These are phyloP conservation scores for Cicer yamashitae DNA, from an alignment of 306 rosid genomes.

Conservation along the genomic window DNA sequence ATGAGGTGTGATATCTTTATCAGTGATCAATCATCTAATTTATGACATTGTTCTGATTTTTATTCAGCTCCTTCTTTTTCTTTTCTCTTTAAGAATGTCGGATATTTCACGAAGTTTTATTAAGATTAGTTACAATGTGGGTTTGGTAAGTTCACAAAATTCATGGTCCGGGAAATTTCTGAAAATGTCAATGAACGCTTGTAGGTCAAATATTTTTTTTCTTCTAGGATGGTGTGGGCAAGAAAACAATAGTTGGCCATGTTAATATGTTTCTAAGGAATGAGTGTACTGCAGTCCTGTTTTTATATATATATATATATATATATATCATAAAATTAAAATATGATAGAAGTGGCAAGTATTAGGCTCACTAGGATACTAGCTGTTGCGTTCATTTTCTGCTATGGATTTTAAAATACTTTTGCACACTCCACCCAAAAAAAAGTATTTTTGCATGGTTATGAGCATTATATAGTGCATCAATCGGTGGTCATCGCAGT, in stretches of 20 bases:
- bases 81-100: not conserved
- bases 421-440: not conserved
- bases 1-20: not conserved
- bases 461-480: not conserved
- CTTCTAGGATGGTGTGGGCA: not conserved
- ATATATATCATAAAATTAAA: no score
- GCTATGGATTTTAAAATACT: not conserved
- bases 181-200: not conserved
- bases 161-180: slow-evolving; percentile 11
- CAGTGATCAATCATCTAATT: not conserved
- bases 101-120: not conserved
- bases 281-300: not conserved
- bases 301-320: no score
- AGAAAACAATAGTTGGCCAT: not conserved
- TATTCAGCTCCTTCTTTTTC: not conserved
- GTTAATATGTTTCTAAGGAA: slow-evolving; percentile 1
- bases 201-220: not conserved
- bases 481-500: not conserved
- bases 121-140: not conserved
- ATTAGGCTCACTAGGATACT: not conserved
- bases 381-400: slow-evolving; percentile 4
- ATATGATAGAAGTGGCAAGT: not conserved
- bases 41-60: not conserved
- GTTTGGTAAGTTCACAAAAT: not conserved
- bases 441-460: not conserved